phyloP scores from a whole-genome alignment of 2,329 filamentous ascomycete genomes.

The Fusarium sp. region DNA sequence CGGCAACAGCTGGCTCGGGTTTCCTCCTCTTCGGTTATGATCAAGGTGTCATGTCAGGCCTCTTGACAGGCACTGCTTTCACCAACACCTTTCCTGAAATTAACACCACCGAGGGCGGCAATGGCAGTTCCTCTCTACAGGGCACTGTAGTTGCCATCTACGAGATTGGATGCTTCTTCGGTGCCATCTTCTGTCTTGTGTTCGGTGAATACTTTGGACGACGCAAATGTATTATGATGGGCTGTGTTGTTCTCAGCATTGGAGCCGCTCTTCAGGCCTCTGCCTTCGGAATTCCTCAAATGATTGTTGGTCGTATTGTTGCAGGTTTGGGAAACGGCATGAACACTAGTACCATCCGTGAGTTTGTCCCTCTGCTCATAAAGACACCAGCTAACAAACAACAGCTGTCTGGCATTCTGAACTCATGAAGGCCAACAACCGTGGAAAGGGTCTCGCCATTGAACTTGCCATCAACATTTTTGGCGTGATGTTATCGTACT shows the following conservation, averaged over 20 bases:
- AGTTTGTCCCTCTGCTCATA: slow-evolving; percentile 6
- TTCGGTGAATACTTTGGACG: slow-evolving; percentile 61
- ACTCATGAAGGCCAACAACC: slow-evolving; percentile 55
- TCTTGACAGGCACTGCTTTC: slow-evolving; percentile 52
- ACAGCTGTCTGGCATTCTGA: slow-evolving; percentile 58
- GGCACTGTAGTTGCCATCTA: slow-evolving; percentile 61
- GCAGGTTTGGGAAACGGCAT: slow-evolving; percentile 60
- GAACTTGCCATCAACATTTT: slow-evolving; percentile 56
- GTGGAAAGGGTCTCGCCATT: slow-evolving; percentile 50
- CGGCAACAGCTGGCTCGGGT: slow-evolving; percentile 52
- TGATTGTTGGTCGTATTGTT: slow-evolving; percentile 60
- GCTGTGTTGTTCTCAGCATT: slow-evolving; percentile 56
- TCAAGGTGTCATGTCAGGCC: slow-evolving; percentile 51
- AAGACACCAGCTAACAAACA: not conserved
- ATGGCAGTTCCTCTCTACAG: slow-evolving; percentile 58
- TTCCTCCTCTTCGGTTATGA: slow-evolving; percentile 55
- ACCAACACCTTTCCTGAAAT: slow-evolving; percentile 52
- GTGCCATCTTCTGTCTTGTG: slow-evolving; percentile 55
- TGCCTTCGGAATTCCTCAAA: slow-evolving; percentile 55
- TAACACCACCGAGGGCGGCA: slow-evolving; percentile 53
- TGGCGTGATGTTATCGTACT: slow-evolving; percentile 52
- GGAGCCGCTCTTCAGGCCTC: slow-evolving; percentile 59
- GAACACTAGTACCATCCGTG: slow-evolving; percentile 62
- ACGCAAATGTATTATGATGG: slow-evolving; percentile 55
- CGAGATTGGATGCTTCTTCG: slow-evolving; percentile 62